These are phyloP conservation scores for Salvia splendens DNA, from an alignment of 257 asterid species.

Conservation along the genomic window DNA sequence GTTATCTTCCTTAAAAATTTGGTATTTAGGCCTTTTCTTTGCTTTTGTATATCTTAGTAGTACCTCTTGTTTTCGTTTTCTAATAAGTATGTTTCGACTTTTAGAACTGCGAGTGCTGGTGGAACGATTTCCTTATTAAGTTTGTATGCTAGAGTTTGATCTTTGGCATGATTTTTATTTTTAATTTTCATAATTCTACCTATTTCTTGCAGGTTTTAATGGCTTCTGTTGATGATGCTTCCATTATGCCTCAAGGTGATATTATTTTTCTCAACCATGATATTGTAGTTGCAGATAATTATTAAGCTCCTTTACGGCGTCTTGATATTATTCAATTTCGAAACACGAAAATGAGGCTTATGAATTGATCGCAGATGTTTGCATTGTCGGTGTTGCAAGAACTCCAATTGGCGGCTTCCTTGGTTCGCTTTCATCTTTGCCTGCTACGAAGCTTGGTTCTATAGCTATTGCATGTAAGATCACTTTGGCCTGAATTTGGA, in stretches of 20 bases:
- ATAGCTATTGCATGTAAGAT: slow-evolving; percentile 67
- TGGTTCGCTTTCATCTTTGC: slow-evolving; percentile 81
- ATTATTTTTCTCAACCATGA: not conserved
- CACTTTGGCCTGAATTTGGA: slow-evolving; percentile 3
- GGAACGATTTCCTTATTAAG: not conserved
- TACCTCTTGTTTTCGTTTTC: slow-evolving; percentile 2
- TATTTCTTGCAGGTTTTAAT: slow-evolving; percentile 40
- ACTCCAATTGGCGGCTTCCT: slow-evolving; percentile 90
- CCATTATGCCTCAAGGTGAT: slow-evolving; percentile 64
- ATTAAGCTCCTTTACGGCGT: not conserved
- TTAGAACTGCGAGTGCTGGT: not conserved
- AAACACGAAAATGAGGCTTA: slow-evolving; percentile 3
- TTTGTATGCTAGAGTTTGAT: not conserved
- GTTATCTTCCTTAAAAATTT: not conserved
- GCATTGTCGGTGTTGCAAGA: slow-evolving; percentile 94
- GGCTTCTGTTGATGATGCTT: slow-evolving; percentile 50
- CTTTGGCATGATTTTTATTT: not conserved
- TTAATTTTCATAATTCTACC: slow-evolving; percentile 20
- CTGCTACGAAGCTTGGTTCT: slow-evolving; percentile 96
- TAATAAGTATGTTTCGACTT: not conserved
- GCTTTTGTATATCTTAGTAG: slow-evolving; percentile 20
- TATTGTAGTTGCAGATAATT: not conserved
- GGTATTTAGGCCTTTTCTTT: not conserved
- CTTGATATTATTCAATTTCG: not conserved
- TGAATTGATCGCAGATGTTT: slow-evolving; percentile 65